Evolutionary conservation across 257 asterid species (phyloP), one percentile per base, ranked within the genome.

Genomic region (Lavandula angustifolia): DNA sequence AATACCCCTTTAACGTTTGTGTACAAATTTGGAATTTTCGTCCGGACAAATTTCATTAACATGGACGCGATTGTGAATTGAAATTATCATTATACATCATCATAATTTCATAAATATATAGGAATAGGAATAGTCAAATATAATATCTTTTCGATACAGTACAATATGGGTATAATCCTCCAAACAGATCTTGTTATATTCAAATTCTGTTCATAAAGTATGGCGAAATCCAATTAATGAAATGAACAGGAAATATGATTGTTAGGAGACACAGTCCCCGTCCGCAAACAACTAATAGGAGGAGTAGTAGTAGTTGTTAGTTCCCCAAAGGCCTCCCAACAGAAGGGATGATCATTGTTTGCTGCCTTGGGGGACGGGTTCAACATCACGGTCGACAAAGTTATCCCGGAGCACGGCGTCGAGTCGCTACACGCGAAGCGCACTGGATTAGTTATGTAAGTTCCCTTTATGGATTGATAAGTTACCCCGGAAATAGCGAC

Each of bases 311-410:
- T 9, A 1, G 84, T 74, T 69, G 48, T 41, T 34, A 83, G 55
- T 64, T 73, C 70, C 40, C 86, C 86, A 9, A 37, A 74, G 0
- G 84, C 82, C 56, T 78, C 41, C 84, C 81, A 74, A 55, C 86
- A 83, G 27, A 61, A 78, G 6, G 84, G 78, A 14, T 34, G 47
- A 1, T 33, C 31, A n/a, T n/a, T n/a, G 5, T 55, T 22, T 16
- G 52, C 66, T 3, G 18, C 48, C 8, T 38, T 43, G 9, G 64
- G 37, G 1, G 51, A 60, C 1, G 77, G 83, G 0, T 17, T 74
- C 6, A 83, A 40, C 6, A 38, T 51, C 22, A 81, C 47, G 43
- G 7, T 38, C 1, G 77, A 64, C 8, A 83, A 33, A 16, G 81
- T 65, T 50, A 84, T 62, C 12, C 76, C 87, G 1, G 54, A 44